Evolutionary conservation across 1,284 basidiomycete species (phyloP).

Genomic region (Ustilago xerochloae): DNA sequence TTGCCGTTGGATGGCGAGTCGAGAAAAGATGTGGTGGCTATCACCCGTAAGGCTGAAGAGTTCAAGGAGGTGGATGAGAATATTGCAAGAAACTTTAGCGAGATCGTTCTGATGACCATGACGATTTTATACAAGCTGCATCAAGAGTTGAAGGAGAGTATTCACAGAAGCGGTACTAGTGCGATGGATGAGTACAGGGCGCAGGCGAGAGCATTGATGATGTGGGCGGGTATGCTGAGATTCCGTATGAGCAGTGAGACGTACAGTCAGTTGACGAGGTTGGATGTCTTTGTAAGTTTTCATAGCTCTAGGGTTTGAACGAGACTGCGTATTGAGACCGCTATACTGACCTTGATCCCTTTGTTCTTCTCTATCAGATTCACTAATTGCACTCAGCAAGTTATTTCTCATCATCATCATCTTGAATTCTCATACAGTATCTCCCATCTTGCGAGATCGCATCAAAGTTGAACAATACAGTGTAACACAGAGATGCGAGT

Average conservation of each 20-base stretch:
- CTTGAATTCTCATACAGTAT: not conserved
- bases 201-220: constrained; percentile 66
- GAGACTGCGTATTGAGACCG: not conserved
- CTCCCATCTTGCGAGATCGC: not conserved
- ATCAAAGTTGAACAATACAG: no score
- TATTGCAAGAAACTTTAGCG: constrained; percentile 87
- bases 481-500: no score
- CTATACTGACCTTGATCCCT: not conserved
- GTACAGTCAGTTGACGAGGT: constrained; percentile 64
- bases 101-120: constrained; percentile 92
- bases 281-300: constrained; percentile 60
- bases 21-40: constrained; percentile 79
- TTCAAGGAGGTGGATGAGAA: constrained; percentile 88
- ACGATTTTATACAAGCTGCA: constrained; percentile 78
- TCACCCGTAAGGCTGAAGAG: constrained; percentile 87
- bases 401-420: not conserved
- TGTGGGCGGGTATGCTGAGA: constrained; percentile 67
- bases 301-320: constrained; percentile 8
- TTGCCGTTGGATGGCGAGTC: constrained; percentile 80
- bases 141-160: constrained; percentile 61
- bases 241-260: constrained; percentile 68
- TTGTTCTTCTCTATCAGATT: constrained; percentile 3
- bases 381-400: constrained; percentile 1
- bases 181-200: constrained; percentile 61
- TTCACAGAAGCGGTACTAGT: constrained; percentile 47